These are phyloP conservation scores for Crithidia mellificae DNA, from an alignment of 208 protist species.

Conservation along the genomic window DNA sequence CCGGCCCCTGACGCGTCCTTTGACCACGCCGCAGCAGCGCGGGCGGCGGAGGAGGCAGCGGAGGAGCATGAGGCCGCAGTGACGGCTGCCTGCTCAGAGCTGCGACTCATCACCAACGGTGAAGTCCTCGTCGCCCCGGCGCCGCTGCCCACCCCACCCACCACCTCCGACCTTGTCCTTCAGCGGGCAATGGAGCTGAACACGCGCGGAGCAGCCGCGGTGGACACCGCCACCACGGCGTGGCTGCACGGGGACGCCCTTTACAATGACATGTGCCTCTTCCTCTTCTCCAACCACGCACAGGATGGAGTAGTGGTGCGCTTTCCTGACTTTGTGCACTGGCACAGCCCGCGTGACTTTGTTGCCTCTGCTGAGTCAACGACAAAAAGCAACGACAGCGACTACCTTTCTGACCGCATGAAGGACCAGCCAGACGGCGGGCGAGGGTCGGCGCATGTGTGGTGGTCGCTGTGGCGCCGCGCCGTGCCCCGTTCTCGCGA, in stretches of 20 bases:
- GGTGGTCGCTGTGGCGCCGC: constrained; percentile 70
- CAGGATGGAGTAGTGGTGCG: constrained; percentile 71
- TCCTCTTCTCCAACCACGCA: constrained; percentile 73
- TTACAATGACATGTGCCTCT: constrained; percentile 90
- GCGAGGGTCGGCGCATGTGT: constrained; percentile 44
- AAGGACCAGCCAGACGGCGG: constrained; percentile 23
- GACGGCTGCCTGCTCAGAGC: not conserved
- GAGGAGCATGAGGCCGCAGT: not conserved
- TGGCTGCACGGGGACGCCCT: constrained; percentile 66
- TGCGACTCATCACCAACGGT: constrained; percentile 64
- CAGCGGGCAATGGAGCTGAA: constrained; percentile 51
- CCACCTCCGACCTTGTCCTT: constrained; percentile 68
- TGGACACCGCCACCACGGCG: constrained; percentile 23
- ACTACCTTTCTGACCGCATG: constrained; percentile 80
- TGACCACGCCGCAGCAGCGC: not conserved
- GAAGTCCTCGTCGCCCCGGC: constrained; percentile 59
- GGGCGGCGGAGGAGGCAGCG: not conserved
- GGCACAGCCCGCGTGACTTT: constrained; percentile 87
- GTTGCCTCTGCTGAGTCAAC: constrained; percentile 12
- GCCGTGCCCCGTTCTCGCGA: constrained; percentile 55
- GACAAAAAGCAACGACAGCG: constrained; percentile 36
- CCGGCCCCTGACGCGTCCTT: not conserved
- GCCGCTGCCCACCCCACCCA: constrained; percentile 54
- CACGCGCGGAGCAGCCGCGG: constrained; percentile 37
- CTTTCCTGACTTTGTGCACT: constrained; percentile 89